These are phyloP conservation scores for Linderniella brevidens DNA, from an alignment of 257 asterid species.

Conservation along the genomic window DNA sequence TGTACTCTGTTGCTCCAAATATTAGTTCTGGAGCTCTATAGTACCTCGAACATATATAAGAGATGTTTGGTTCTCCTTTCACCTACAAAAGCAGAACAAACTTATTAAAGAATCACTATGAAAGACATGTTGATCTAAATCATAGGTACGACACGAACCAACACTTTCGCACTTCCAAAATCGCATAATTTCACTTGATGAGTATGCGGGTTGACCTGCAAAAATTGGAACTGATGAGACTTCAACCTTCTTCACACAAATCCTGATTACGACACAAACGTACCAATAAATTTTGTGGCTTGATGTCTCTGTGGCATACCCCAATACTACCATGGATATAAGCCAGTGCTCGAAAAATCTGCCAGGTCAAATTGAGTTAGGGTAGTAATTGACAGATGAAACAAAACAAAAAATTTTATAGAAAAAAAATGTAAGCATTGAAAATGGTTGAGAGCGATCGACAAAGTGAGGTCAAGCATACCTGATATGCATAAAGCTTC, in stretches of 20 bases:
- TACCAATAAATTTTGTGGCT: conserved; percentile 58
- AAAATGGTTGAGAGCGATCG: not conserved
- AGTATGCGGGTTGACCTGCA: conserved; percentile 54
- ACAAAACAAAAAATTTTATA: not conserved
- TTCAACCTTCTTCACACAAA: conserved; percentile 1
- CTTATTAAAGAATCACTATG: not conserved
- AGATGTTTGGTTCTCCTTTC: too few species aligned
- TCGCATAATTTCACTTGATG: conserved; percentile 67
- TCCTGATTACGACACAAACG: not conserved
- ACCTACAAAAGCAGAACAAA: not conserved
- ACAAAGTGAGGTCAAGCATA: conserved; percentile 1
- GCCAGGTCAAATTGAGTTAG: conserved; percentile 1
- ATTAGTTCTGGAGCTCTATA: too few species aligned
- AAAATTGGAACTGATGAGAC: not conserved
- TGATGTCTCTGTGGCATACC: conserved; percentile 55
- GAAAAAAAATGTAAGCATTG: not conserved
- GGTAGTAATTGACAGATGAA: not conserved
- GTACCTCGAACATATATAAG: too few species aligned
- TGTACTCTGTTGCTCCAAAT: too few species aligned
- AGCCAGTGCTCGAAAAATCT: conserved; percentile 48
- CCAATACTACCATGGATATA: conserved; percentile 33
- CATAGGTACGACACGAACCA: conserved; percentile 44
- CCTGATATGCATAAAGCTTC: conserved; percentile 52
- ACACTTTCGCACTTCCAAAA: conserved; percentile 81
- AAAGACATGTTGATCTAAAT: not conserved